These are phyloP conservation scores for Irpex lacteus DNA, from an alignment of 1,284 basidiomycete species.

Conservation along the genomic window DNA sequence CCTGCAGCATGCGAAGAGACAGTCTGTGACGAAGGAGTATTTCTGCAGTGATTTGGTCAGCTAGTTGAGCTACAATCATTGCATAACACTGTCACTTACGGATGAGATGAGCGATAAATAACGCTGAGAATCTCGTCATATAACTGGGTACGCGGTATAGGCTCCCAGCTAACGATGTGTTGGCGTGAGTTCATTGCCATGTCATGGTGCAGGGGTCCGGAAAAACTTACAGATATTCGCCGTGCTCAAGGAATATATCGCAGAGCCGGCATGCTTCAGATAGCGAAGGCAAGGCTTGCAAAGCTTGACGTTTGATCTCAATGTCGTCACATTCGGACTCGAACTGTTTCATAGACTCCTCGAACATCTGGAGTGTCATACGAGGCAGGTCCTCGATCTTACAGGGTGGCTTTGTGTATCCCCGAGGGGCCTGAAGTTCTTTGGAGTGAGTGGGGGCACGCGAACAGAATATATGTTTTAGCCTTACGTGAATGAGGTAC, in stretches of 20 bases:
- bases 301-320: slow-evolving; percentile 38
- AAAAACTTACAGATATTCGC: slow-evolving; percentile 44
- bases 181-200: not conserved
- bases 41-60: not conserved
- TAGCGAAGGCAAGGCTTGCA: slow-evolving; percentile 43
- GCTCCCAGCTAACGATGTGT: slow-evolving; percentile 23
- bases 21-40: not conserved
- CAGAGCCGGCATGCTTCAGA: slow-evolving; percentile 53
- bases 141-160: slow-evolving; percentile 33
- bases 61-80: not conserved
- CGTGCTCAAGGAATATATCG: slow-evolving; percentile 54
- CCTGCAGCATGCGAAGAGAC: slow-evolving; percentile 42
- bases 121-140: slow-evolving; percentile 46
- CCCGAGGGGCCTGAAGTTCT: slow-evolving; percentile 6
- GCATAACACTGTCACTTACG: not conserved
- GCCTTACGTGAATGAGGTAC: slow-evolving; percentile 51
- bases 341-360: slow-evolving; percentile 28
- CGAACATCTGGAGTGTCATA: slow-evolving; percentile 21
- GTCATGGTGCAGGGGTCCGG: not conserved
- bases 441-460: not conserved
- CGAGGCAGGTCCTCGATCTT: slow-evolving; percentile 17
- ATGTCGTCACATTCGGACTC: slow-evolving; percentile 29
- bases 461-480: not conserved
- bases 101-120: slow-evolving; percentile 38
- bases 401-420: slow-evolving; percentile 6